These are phyloP conservation scores for Venturia carpophila DNA, from an alignment of 2,329 filamentous ascomycete genomes.

Conservation along the genomic window DNA sequence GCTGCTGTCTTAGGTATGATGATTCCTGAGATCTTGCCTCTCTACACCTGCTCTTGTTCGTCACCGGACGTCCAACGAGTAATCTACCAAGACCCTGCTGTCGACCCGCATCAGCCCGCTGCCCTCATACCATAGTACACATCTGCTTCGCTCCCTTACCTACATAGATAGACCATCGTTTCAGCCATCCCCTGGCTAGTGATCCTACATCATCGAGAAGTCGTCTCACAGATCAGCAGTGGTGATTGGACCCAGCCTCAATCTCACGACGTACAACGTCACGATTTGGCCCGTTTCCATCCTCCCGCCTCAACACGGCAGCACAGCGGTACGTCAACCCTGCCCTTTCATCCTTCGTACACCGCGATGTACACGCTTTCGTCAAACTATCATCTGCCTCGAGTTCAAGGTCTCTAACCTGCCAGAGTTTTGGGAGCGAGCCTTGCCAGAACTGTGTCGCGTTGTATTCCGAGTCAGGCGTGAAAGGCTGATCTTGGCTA, in stretches of 20 bases:
- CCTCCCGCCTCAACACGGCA: not conserved
- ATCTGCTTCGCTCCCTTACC: not conserved
- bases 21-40: not conserved
- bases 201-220: slow-evolving; percentile 10
- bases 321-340: slow-evolving; percentile 5
- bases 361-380: not conserved
- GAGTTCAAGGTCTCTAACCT: not conserved
- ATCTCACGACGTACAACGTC: slow-evolving; percentile 8
- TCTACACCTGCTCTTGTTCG: not conserved
- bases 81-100: not conserved
- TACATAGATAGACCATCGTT: slow-evolving; percentile 2
- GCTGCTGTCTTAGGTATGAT: not conserved
- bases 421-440: not conserved
- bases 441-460: not conserved
- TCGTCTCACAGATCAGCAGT: slow-evolving; percentile 1
- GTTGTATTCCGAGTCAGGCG: too few species aligned
- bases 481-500: not conserved
- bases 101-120: slow-evolving; percentile 7
- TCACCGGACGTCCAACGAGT: not conserved
- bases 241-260: slow-evolving; percentile 10
- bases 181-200: slow-evolving; percentile 8
- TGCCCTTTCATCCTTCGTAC: not conserved
- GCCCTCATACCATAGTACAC: not conserved
- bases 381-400: not conserved
- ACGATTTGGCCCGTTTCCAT: not conserved